phyloP scores from a whole-genome alignment of 2,329 filamentous ascomycete genomes.

The Trichophyton equinum region DNA sequence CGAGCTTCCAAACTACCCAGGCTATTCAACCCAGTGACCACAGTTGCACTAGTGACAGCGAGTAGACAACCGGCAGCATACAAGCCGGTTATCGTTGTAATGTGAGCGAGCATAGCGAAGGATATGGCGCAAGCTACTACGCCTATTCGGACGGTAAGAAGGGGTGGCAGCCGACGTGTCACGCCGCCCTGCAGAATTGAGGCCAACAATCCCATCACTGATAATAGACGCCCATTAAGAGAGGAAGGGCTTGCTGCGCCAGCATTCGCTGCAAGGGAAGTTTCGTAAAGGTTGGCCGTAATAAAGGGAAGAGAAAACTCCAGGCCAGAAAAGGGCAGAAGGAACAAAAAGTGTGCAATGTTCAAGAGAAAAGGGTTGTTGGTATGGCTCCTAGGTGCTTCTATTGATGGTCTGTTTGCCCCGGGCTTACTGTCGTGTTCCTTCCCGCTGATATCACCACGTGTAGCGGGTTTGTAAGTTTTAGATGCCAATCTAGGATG shows the following conservation, averaged over 20 bases:
- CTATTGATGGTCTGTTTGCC: conserved; percentile 14
- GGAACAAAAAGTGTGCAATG: conserved; percentile 73
- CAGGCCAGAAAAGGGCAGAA: conserved; percentile 96
- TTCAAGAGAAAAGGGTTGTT: conserved; percentile 80
- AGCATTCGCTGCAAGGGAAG: conserved; percentile 34
- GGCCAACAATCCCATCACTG: conserved; percentile 81
- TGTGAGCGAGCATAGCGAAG: conserved; percentile 64
- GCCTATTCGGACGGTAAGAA: conserved; percentile 67
- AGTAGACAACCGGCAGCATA: conserved; percentile 74
- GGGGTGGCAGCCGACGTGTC: conserved; percentile 68
- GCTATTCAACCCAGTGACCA: conserved; percentile 87
- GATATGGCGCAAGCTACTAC: conserved; percentile 64
- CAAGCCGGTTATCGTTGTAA: conserved; percentile 55
- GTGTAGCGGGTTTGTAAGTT: not conserved
- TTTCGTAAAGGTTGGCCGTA: conserved; percentile 86
- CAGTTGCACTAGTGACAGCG: conserved; percentile 82
- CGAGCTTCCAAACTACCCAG: conserved; percentile 80
- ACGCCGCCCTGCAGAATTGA: conserved; percentile 89
- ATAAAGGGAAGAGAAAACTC: conserved; percentile 96
- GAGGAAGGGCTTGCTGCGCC: conserved; percentile 39
- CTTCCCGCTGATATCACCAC: conserved; percentile 15
- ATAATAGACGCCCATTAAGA: conserved; percentile 73
- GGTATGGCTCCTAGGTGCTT: conserved; percentile 29
- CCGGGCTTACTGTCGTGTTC: conserved; percentile 17
- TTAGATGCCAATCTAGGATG: conserved; percentile 34